phyloP scores from a whole-genome alignment of 1,139 yeast genomes.

The Blastobotrys apis region DNA sequence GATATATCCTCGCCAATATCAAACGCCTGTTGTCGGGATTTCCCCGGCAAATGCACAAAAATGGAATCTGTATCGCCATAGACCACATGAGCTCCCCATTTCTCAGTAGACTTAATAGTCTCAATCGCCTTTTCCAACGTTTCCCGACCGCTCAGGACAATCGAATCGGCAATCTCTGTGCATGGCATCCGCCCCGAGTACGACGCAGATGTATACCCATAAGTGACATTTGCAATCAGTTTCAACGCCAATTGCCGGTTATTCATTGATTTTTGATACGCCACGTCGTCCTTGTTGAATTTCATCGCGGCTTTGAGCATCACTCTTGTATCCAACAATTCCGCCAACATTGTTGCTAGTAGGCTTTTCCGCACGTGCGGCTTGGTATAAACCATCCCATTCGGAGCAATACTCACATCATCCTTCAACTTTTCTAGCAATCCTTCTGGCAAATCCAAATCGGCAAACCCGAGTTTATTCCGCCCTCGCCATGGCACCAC shows the following conservation, averaged over 20 bases:
- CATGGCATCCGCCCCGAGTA: slow-evolving; percentile 98
- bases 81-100: slow-evolving; percentile 88
- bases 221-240: slow-evolving; percentile 89
- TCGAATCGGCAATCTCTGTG: slow-evolving; percentile 89
- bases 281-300: slow-evolving; percentile 40
- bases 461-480: slow-evolving; percentile 46
- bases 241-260: slow-evolving; percentile 84
- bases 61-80: slow-evolving; percentile 96
- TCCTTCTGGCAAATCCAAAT: slow-evolving; percentile 52
- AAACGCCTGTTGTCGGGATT: slow-evolving; percentile 72
- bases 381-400: slow-evolving; percentile 76
- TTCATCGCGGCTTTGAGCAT: slow-evolving; percentile 74
- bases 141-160: slow-evolving; percentile 88
- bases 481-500: slow-evolving; percentile 49
- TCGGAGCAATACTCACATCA: slow-evolving; percentile 70
- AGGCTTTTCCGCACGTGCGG: slow-evolving; percentile 63
- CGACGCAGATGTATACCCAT: slow-evolving; percentile 92
- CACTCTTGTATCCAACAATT: slow-evolving; percentile 72
- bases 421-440: slow-evolving; percentile 50
- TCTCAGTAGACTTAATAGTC: slow-evolving; percentile 52
- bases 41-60: slow-evolving; percentile 87
- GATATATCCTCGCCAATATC: slow-evolving; percentile 69
- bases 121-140: slow-evolving; percentile 68
- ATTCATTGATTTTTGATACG: slow-evolving; percentile 54
- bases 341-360: slow-evolving; percentile 78